Evolutionary conservation across 495 filamentous ascomycete species (phyloP).

Genomic region (Talaromyces ruber): DNA sequence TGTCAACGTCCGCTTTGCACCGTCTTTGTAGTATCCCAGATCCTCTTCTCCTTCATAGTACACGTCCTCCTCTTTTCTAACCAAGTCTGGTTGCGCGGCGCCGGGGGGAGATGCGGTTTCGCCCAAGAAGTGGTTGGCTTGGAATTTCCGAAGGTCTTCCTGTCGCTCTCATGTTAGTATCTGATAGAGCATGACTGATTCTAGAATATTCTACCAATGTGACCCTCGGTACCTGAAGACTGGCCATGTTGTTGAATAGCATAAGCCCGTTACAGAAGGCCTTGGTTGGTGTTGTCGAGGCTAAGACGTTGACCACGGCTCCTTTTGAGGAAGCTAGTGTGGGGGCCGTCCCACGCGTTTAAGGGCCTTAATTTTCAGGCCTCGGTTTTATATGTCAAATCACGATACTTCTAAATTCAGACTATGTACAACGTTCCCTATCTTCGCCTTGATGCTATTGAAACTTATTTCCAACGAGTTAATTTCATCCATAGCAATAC

Average conservation of each 20-base stretch:
- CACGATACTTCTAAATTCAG: background rate
- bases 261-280: background rate
- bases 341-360: background rate
- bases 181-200: background rate
- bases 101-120: conserved; percentile 1
- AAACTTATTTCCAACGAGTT: conserved; percentile 19
- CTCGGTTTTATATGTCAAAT: background rate
- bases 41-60: conserved; percentile 63
- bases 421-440: conserved; percentile 36
- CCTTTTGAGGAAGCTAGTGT: background rate
- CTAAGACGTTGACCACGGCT: background rate
- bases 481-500: conserved; percentile 20
- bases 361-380: background rate
- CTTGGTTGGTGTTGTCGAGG: background rate
- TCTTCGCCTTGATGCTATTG: conserved; percentile 57
- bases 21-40: conserved; percentile 83
- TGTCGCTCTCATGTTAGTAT: conserved; percentile 19
- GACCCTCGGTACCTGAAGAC: conserved; percentile 33
- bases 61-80: conserved; percentile 28
- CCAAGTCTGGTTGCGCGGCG: conserved; percentile 14
- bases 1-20: conserved; percentile 83
- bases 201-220: conserved; percentile 35
- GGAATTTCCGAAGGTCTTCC: conserved; percentile 68
- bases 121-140: conserved; percentile 52
- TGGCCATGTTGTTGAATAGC: conserved; percentile 7